phyloP scores from a whole-genome alignment of 75 land plant genomes.

The Cupressus sempervirens region DNA sequence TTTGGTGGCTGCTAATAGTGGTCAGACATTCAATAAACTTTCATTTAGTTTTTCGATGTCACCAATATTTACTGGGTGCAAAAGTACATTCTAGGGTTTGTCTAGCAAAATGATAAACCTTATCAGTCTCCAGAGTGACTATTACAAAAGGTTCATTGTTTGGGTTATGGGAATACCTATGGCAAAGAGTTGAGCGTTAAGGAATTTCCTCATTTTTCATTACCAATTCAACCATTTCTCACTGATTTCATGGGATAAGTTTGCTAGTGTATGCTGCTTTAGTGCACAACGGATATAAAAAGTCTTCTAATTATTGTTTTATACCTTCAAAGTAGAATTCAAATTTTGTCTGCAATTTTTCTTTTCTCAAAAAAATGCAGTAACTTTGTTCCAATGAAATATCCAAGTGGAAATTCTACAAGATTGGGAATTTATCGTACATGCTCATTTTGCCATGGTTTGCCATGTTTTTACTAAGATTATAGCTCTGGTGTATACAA shows the following conservation, averaged over 20 bases:
- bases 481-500: constrained; percentile 47
- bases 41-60: not conserved
- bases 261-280: not conserved
- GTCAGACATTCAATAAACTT: not conserved
- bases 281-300: not conserved
- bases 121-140: not conserved
- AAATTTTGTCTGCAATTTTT: not conserved
- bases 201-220: not conserved
- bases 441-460: constrained; percentile 40
- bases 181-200: not conserved
- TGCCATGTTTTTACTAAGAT: constrained; percentile 44
- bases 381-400: not conserved
- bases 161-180: not conserved
- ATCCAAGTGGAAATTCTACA: not conserved
- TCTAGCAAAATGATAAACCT: not conserved
- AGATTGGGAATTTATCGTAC: constrained; percentile 10
- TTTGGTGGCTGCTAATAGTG: not conserved
- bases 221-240: constrained; percentile 6
- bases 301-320: not conserved
- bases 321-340: not conserved
- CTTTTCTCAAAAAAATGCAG: not conserved
- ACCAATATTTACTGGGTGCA: not conserved
- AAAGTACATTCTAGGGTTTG: not conserved
- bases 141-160: not conserved
- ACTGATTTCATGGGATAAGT: constrained; percentile 3